A percentile compares a stretch with the other conserved stretches of the same genome.
phyloP scores from a whole-genome alignment of 2,329 filamentous ascomycete genomes.

The Calcarisporium arbuscula region DNA sequence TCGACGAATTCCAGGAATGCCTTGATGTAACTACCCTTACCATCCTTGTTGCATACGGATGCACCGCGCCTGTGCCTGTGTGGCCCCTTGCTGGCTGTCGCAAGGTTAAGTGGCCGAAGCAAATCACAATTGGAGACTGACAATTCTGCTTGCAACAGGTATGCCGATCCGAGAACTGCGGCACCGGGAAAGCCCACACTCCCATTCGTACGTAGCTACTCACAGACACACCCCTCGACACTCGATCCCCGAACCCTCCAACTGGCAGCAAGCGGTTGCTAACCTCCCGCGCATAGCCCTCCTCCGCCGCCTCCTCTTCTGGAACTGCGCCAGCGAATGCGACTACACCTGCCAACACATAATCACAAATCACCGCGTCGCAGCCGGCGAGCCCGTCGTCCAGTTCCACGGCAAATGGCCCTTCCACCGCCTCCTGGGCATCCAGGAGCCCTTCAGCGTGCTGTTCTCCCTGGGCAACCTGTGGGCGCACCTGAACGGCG shows the following conservation, averaged over 20 bases:
- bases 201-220: constrained; percentile 64
- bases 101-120: neutral
- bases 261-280: too few relatives aligned
- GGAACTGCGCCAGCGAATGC: constrained; percentile 90
- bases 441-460: constrained; percentile 92
- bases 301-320: constrained; percentile 79
- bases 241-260: constrained; percentile 1
- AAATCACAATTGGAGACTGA: neutral
- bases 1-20: constrained; percentile 84
- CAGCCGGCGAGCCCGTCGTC: constrained; percentile 60
- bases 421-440: constrained; percentile 81
- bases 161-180: constrained; percentile 76
- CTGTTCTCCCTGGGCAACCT: constrained; percentile 92
- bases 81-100: neutral
- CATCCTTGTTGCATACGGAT: too few relatives aligned
- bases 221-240: constrained; percentile 10
- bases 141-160: constrained; percentile 46
- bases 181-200: constrained; percentile 48
- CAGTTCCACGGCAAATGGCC: constrained; percentile 99
- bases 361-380: constrained; percentile 66
- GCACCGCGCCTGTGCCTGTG: neutral
- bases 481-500: constrained; percentile 73
- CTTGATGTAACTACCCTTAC: constrained; percentile 66
- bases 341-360: constrained; percentile 98
- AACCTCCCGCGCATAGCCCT: constrained; percentile 54